Evolutionary conservation across 2,329 filamentous ascomycete genomes (phyloP).

Genomic region (Paramyrothecium roridum): DNA sequence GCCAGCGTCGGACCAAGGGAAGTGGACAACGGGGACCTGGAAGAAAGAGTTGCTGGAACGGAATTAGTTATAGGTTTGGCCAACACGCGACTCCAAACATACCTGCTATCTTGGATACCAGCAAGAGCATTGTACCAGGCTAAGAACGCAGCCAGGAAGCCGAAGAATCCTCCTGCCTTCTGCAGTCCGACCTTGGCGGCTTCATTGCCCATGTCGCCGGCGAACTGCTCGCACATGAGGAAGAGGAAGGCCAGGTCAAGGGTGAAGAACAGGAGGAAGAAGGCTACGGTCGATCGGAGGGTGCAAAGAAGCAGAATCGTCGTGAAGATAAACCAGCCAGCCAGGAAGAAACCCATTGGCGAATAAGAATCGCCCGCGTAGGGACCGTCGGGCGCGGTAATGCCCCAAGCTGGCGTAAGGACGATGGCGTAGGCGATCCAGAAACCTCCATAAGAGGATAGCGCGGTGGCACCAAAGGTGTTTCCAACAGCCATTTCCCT

Average conservation of each 20-base stretch:
- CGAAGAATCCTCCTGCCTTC: slow-evolving; percentile 74
- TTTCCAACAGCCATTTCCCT: slow-evolving; percentile 88
- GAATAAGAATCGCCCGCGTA: slow-evolving; percentile 47
- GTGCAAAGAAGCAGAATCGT: slow-evolving; percentile 71
- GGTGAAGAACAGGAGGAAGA: slow-evolving; percentile 74
- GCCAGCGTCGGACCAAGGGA: slow-evolving; percentile 87
- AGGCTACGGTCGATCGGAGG: slow-evolving; percentile 72
- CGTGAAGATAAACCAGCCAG: slow-evolving; percentile 84
- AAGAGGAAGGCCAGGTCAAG: slow-evolving; percentile 75
- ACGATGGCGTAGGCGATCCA: slow-evolving; percentile 76
- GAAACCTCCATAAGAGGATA: slow-evolving; percentile 81
- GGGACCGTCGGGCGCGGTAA: slow-evolving; percentile 41
- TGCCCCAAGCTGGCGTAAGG: slow-evolving; percentile 64
- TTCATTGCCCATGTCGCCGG: slow-evolving; percentile 46
- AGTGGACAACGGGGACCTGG: slow-evolving; percentile 86
- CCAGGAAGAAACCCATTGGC: slow-evolving; percentile 71
- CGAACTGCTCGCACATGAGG: slow-evolving; percentile 62
- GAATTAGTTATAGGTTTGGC: slow-evolving; percentile 25
- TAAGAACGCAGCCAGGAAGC: slow-evolving; percentile 75
- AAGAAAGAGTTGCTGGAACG: slow-evolving; percentile 77
- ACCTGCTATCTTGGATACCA: slow-evolving; percentile 73
- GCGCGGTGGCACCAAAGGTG: slow-evolving; percentile 78
- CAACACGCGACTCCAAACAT: slow-evolving; percentile 20
- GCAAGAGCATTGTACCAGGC: slow-evolving; percentile 88
- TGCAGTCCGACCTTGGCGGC: slow-evolving; percentile 47